Base-by-base conservation (phyloP, 2,329 filamentous ascomycete genomes). In the Pseudogymnoascus sp. region DNA sequence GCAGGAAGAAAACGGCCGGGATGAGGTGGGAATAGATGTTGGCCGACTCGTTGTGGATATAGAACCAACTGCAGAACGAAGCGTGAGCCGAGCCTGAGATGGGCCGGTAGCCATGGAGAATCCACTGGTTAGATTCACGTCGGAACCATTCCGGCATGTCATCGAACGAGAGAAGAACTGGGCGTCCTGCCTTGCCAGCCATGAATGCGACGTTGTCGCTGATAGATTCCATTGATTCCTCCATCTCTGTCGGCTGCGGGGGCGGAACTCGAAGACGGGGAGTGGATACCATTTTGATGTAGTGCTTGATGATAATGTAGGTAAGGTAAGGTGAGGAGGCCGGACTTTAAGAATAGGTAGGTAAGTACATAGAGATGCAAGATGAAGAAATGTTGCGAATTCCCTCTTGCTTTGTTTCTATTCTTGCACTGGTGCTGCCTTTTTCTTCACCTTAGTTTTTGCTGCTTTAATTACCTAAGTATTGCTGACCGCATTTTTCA, bases 21-120 rank as follows among this genome's bases (percentile, higher is more conserved):
- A 82, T 65, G 4, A 82, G 71, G 66, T 80, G 77, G 14, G 77
- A 75, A 65, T 74, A 78, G 58, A 79, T 78, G 64, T 78, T 79
- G 67, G 73, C 65, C 0, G 75, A 71, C 66, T 80, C 77, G 63
- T 79, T 79, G 68, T 79, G 78, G 8, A 76, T 64, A 67, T 78
- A 77, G 4, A 67, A 63, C 71, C 74, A 75, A 66, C 78, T 80
- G n/a, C 67, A 61, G 61, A 80, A 67, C 64, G 73, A 81, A 6
- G 63, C 66, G 2, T 52, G 61, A 14, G 68, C 67, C 1, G 78
- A 80, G 43, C 72, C 66, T 6, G 74, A 75, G 8, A 75, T 72
- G 8, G 76, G 76, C 12, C 78, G 77, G 65, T 81, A 81, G 21
- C 77, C 77, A 5, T 71, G 69, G 23, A 71, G 69, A 60, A 80